Evolutionary conservation across 78 protist genomes (phyloP).

Genomic region (Dictyostelium citrinum): DNA sequence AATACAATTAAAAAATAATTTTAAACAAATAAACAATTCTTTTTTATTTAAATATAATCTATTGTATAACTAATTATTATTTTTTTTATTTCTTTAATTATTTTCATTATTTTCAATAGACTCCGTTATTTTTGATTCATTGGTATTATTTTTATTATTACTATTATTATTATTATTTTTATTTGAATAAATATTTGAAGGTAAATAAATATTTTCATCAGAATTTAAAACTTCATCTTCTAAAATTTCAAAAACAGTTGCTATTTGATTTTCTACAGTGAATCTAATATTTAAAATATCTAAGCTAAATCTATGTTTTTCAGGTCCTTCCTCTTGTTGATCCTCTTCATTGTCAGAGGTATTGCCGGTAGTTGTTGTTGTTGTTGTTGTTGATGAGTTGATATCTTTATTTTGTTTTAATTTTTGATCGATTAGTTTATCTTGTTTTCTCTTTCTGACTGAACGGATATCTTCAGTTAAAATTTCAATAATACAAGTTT

Average conservation of each 20-base stretch:
- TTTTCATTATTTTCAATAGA: neutral
- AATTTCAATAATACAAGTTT: slow-evolving; percentile 43
- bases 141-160: no score
- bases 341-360: neutral
- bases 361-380: neutral
- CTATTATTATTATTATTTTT: neutral
- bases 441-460: slow-evolving; percentile 62
- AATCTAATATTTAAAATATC: slow-evolving; percentile 70
- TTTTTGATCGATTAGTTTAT: slow-evolving; percentile 12
- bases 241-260: slow-evolving; percentile 43
- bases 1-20: no score
- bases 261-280: slow-evolving; percentile 55
- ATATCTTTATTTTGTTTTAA: neutral
- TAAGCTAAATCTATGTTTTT: slow-evolving; percentile 67
- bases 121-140: neutral
- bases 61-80: neutral
- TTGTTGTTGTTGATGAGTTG: neutral
- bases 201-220: slow-evolving; percentile 52
- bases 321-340: slow-evolving; percentile 5
- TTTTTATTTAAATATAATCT: no score
- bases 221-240: slow-evolving; percentile 28
- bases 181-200: slow-evolving; percentile 28
- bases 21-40: no score
- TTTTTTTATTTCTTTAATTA: neutral
- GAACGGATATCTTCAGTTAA: slow-evolving; percentile 69